phyloP scores from a whole-genome alignment of 306 rosid genomes.

The Sicyos baderoa region DNA sequence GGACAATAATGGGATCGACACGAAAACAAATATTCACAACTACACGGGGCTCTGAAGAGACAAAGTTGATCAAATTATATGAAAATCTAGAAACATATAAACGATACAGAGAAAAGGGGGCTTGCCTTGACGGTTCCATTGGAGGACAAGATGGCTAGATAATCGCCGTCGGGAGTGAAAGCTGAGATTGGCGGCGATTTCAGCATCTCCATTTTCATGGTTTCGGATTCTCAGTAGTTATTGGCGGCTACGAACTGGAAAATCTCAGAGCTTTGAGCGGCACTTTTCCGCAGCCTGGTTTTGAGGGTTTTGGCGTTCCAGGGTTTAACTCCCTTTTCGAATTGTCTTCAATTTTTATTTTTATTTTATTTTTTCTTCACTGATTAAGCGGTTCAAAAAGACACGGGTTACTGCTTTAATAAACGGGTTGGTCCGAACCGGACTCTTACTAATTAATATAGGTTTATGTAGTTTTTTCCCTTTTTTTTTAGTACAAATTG shows the following conservation, averaged over 20 bases:
- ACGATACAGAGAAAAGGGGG: neutral
- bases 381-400: too few relatives aligned
- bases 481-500: too few relatives aligned
- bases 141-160: slow-evolving; percentile 8
- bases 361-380: too few relatives aligned
- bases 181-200: slow-evolving; percentile 12
- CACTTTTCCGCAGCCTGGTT: neutral
- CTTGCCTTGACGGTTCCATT: slow-evolving; percentile 2
- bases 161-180: slow-evolving; percentile 5
- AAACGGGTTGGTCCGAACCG: neutral
- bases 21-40: neutral
- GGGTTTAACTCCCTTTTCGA: too few relatives aligned
- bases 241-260: neutral
- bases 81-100: neutral
- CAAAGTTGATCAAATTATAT: neutral
- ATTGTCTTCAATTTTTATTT: too few relatives aligned
- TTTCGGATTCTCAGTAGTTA: neutral
- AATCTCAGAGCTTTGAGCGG: neutral
- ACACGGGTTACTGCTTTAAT: too few relatives aligned
- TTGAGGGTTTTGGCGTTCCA: slow-evolving; percentile 5
- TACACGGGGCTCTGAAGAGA: neutral
- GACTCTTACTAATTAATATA: too few relatives aligned
- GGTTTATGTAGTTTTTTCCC: too few relatives aligned
- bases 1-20: too few relatives aligned
- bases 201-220: neutral